Percentiles rank a stretch among this genome's conserved stretches.
phyloP scores from a whole-genome alignment of 176 grass and related monocot genomes.

The Aegilops umbellulata region DNA sequence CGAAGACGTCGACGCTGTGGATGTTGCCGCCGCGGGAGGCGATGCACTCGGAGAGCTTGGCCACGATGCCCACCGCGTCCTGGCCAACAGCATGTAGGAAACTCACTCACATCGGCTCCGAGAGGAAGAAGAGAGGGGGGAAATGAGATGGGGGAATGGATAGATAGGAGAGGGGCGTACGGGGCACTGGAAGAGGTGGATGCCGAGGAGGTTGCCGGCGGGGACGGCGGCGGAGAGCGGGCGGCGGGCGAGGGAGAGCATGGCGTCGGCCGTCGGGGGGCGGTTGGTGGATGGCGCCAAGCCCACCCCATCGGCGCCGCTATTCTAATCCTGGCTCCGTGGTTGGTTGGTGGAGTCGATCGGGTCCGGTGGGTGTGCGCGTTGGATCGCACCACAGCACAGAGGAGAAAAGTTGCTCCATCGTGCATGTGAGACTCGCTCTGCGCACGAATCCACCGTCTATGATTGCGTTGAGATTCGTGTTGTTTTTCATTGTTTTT shows the following conservation, averaged over 20 bases:
- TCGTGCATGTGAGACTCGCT: no score
- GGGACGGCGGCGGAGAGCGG: conserved; percentile 35
- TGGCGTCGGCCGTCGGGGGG: neutral
- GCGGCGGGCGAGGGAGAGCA: conserved; percentile 24
- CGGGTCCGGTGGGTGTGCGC: neutral
- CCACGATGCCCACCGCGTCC: conserved; percentile 76
- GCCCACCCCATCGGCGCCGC: neutral
- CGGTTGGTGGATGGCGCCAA: neutral
- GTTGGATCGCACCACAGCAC: neutral
- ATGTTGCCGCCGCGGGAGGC: conserved; percentile 89
- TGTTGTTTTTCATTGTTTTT: no score
- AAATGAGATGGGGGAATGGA: neutral
- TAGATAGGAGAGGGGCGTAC: neutral
- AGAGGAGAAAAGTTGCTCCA: no score
- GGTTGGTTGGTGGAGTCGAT: neutral
- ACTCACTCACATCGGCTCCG: neutral
- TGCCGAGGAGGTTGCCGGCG: conserved; percentile 41
- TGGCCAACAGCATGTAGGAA: neutral
- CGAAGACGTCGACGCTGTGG: conserved; percentile 88
- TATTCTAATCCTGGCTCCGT: neutral
- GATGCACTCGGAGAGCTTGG: conserved; percentile 81
- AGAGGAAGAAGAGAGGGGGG: no score
- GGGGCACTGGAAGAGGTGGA: conserved; percentile 82
- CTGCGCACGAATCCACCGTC: no score
- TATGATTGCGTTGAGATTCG: no score